Evolutionary conservation across 805 yeast species (phyloP), one percentile per base, ranked within the genome.

Genomic region (Komagataella mondaviorum): DNA sequence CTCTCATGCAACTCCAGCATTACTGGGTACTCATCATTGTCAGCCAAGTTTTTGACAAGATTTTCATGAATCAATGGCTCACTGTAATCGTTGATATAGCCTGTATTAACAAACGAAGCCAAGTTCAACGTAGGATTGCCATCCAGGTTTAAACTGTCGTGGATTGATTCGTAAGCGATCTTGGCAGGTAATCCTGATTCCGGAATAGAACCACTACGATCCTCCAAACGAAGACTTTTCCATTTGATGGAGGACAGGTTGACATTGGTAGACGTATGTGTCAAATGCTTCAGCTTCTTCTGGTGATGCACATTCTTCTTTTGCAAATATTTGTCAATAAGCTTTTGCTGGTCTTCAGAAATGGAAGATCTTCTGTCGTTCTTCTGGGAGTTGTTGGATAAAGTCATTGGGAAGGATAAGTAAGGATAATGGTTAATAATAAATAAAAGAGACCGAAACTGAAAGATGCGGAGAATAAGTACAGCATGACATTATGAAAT

Each of bases 11-110:
- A 62, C 53, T 84, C 91, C 59, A 86, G 71, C 64, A 89, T 65
- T 48, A 89, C 84, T 7, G 97, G 96, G 64, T 89, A 89, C 71
- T 89, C 97, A 63, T 90, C 96, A 59, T 84, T 83, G 66, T 89
- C 97, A 6, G 96, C 96, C 60, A 89, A 71, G 66, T 89, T 89
- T 72, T 90, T 89, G 57, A 86, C 82, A 54, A 88, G 59, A 64
- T 89, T 89, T 64, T 86, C 90, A 23, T 63, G 48, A 51, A 83
- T 75, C 57, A 89, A 73, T 55, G 71, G 70, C 17, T 67, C 66
- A 3, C 83, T 79, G 17, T 66, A 65, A n/a, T 71, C 76, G 51
- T 79, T 79, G 20, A 83, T 62, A 56, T 71, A 75, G 14, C 39
- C 39, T 6, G 96, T 89, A 68, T 86, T 87, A 56, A 89, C 97